Percentiles rank a stretch among this genome's conserved stretches.
phyloP scores from a whole-genome alignment of 106 monocot species.

The Triglochin maritima region DNA sequence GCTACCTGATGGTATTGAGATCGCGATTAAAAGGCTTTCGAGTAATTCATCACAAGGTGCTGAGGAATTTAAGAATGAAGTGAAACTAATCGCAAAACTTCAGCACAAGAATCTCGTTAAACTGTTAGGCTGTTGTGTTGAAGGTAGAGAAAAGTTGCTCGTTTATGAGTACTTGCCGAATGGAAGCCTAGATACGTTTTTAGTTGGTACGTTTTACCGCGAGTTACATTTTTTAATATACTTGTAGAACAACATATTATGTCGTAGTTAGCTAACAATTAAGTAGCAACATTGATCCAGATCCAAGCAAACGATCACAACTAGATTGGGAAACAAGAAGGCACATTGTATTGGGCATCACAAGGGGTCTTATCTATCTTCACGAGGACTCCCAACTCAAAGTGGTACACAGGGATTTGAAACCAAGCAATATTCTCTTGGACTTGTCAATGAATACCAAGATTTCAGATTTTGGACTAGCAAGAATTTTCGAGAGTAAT shows the following conservation, averaged over 20 bases:
- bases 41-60: constrained; percentile 2
- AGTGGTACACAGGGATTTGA: constrained; percentile 7
- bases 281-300: neutral
- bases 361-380: constrained; percentile 6
- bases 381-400: constrained; percentile 10
- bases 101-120: constrained; percentile 10
- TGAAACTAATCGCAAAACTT: constrained; percentile 5
- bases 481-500: neutral
- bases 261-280: neutral
- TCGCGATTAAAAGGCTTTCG: constrained; percentile 13
- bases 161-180: constrained; percentile 15
- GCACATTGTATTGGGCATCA: constrained; percentile 1
- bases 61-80: constrained; percentile 7
- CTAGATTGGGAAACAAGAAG: neutral
- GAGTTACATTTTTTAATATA: neutral
- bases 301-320: neutral
- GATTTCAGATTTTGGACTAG: constrained; percentile 7
- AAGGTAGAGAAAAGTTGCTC: constrained; percentile 7
- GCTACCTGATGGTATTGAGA: constrained; percentile 1
- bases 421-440: neutral
- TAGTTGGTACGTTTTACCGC: constrained; percentile 27
- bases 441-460: neutral
- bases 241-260: neutral
- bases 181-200: constrained; percentile 28
- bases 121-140: constrained; percentile 6